Evolutionary conservation across 1,139 yeast species (phyloP).

Genomic region (Pichia sp.): DNA sequence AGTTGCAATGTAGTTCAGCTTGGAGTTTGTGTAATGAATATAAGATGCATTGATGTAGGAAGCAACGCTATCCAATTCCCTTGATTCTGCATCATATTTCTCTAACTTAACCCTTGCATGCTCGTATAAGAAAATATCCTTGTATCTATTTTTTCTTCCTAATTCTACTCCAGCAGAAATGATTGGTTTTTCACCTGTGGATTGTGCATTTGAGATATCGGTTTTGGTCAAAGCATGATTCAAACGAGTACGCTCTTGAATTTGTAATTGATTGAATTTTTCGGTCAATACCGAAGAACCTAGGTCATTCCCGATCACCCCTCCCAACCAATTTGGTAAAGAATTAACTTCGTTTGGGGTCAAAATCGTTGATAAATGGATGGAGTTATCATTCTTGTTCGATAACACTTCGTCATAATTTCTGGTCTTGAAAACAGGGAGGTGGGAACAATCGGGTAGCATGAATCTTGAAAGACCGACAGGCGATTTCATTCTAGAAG

Average conservation of each 20-base stretch:
- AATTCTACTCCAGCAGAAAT: slow-evolving; percentile 45
- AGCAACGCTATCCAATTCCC: slow-evolving; percentile 21
- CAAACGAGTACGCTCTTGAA: slow-evolving; percentile 34
- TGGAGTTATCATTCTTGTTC: slow-evolving; percentile 24
- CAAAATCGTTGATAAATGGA: slow-evolving; percentile 28
- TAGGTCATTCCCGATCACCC: slow-evolving; percentile 30
- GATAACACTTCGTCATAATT: slow-evolving; percentile 39
- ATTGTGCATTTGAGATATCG: not conserved
- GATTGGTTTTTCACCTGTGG: slow-evolving; percentile 24
- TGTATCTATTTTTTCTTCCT: slow-evolving; percentile 53
- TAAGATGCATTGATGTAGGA: slow-evolving; percentile 40
- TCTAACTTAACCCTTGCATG: slow-evolving; percentile 48
- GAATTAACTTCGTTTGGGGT: slow-evolving; percentile 22
- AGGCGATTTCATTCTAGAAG: slow-evolving; percentile 9
- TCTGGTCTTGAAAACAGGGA: slow-evolving; percentile 36
- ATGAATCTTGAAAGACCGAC: slow-evolving; percentile 30
- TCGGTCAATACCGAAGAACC: slow-evolving; percentile 30
- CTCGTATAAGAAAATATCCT: slow-evolving; percentile 51
- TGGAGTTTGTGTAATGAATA: slow-evolving; percentile 29
- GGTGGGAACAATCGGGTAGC: slow-evolving; percentile 28
- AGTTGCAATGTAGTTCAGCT: slow-evolving; percentile 45
- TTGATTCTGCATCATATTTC: slow-evolving; percentile 17
- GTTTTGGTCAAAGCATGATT: slow-evolving; percentile 31
- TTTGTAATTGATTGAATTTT: slow-evolving; percentile 34
- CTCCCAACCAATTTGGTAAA: slow-evolving; percentile 37